These are phyloP conservation scores for Piromyces finnis DNA, from an alignment of 192 early-diverging fungal species.

Conservation along the genomic window DNA sequence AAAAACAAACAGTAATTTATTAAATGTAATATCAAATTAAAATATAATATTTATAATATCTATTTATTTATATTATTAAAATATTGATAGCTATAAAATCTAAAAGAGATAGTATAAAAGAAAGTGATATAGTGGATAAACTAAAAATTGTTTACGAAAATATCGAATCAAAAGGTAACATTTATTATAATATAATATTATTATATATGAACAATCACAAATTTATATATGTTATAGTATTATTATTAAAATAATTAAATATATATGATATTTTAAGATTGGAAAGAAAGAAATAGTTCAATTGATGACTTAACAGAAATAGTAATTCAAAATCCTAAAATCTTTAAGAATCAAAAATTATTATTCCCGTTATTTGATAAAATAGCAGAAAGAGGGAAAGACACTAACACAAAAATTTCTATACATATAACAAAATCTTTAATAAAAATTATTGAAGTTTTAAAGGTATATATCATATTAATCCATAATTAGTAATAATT, in stretches of 20 bases:
- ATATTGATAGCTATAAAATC: not conserved
- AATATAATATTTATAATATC: too few species aligned
- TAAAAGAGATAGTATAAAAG: not conserved
- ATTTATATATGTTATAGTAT: too few species aligned
- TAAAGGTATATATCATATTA: not conserved
- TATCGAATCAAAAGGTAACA: not conserved
- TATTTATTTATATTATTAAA: too few species aligned
- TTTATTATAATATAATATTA: too few species aligned
- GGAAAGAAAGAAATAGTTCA: not conserved
- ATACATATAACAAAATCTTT: not conserved
- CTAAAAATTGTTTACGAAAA: not conserved
- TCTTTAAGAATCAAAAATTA: not conserved
- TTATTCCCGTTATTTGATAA: not conserved
- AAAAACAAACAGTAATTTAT: too few species aligned
- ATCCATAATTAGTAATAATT: too few species aligned
- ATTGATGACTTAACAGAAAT: not conserved
- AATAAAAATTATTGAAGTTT: not conserved
- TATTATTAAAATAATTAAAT: too few species aligned
- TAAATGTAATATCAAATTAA: too few species aligned
- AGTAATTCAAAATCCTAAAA: not conserved
- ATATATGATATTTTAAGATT: not conserved
- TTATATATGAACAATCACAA: too few species aligned
- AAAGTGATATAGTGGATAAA: not conserved
- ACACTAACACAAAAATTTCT: not conserved
- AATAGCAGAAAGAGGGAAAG: not conserved